Percentiles rank a stretch among this genome's conserved stretches.
phyloP scores from a whole-genome alignment of 345 rosid species.

The Kandelia obovata region DNA sequence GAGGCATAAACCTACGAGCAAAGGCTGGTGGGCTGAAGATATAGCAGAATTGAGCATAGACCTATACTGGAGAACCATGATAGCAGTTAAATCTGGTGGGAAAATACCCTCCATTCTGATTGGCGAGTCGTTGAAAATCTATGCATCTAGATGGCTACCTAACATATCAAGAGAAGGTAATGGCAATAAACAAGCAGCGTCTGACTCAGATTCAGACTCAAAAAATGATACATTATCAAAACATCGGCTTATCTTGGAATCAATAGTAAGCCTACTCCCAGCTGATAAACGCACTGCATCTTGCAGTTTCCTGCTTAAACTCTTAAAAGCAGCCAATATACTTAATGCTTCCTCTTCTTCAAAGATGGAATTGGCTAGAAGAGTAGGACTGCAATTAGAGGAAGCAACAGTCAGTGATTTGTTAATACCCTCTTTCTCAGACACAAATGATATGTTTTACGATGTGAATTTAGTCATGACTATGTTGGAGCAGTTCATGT shows the following conservation, averaged over 20 bases:
- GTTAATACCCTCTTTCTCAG: slow-evolving; percentile 62
- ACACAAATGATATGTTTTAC: slow-evolving; percentile 41
- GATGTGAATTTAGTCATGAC: slow-evolving; percentile 74
- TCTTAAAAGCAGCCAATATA: slow-evolving; percentile 76
- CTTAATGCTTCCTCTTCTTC: slow-evolving; percentile 68
- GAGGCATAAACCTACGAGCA: slow-evolving; percentile 40
- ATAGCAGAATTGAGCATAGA: slow-evolving; percentile 85
- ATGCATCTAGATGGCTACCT: slow-evolving; percentile 87
- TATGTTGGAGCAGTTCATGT: slow-evolving; percentile 83
- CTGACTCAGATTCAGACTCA: slow-evolving; percentile 72
- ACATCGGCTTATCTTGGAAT: slow-evolving; percentile 72
- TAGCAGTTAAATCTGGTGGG: slow-evolving; percentile 79
- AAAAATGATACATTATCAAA: slow-evolving; percentile 47
- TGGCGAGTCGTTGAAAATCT: slow-evolving; percentile 79
- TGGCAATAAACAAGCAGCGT: slow-evolving; percentile 31
- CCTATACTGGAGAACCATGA: slow-evolving; percentile 88
- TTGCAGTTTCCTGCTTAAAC: slow-evolving; percentile 79
- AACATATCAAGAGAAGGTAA: slow-evolving; percentile 45
- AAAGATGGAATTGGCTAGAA: slow-evolving; percentile 71
- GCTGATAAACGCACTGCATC: slow-evolving; percentile 75
- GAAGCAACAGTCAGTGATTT: slow-evolving; percentile 79
- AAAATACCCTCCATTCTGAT: slow-evolving; percentile 57
- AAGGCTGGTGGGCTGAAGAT: slow-evolving; percentile 98
- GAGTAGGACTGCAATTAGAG: slow-evolving; percentile 79
- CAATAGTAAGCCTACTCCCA: slow-evolving; percentile 82